phyloP scores from a whole-genome alignment of 768 basidiomycete species.

The Lactarius sp. region DNA sequence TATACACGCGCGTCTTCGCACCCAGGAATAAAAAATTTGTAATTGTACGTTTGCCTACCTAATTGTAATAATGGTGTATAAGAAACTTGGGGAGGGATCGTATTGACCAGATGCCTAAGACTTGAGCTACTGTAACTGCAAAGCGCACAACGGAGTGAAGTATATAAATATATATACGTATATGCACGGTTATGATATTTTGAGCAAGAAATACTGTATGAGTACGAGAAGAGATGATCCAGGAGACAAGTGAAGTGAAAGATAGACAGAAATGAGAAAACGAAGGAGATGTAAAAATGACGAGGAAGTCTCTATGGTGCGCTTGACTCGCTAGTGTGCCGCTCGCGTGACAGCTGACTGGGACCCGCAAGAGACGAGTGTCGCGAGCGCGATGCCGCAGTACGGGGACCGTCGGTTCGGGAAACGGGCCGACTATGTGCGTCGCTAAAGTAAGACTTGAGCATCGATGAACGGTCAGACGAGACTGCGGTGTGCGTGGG shows the following conservation, averaged over 20 bases:
- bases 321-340: background rate
- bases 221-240: constrained; percentile 8
- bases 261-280: background rate
- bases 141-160: background rate
- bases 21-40: background rate
- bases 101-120: background rate
- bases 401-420: background rate
- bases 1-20: background rate
- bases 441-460: constrained; percentile 18
- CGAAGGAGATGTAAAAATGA: background rate
- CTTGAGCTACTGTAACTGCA: background rate
- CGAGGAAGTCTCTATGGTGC: background rate
- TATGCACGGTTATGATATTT: constrained; percentile 7
- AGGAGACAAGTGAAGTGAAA: background rate
- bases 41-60: background rate
- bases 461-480: constrained; percentile 7
- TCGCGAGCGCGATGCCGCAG: background rate
- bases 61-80: background rate
- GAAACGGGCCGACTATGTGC: background rate
- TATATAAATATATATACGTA: background rate
- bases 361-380: background rate
- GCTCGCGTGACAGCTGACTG: background rate
- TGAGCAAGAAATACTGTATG: constrained; percentile 13
- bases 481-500: constrained; percentile 35
- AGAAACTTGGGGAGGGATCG: background rate